Percentiles rank a stretch among this genome's conserved stretches.
Conservation (phyloP, 2,329 filamentous ascomycete species). For the Trichoderma sp. region DNA sequence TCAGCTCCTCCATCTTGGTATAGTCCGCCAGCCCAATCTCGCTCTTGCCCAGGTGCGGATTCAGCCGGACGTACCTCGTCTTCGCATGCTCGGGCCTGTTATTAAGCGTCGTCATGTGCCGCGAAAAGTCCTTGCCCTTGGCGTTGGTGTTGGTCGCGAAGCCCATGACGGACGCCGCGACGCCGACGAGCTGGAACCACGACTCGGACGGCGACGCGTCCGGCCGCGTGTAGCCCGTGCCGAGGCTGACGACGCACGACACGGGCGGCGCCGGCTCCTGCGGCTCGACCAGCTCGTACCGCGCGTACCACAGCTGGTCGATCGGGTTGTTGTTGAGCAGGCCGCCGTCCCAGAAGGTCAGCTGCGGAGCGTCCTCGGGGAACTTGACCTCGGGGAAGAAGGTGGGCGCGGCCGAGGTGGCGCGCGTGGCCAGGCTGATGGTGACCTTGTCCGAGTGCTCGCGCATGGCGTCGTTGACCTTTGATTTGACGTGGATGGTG, state of each 20-base stretch:
- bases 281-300: constrained; percentile 19
- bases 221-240: constrained; percentile 13
- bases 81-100: constrained; percentile 2
- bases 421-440: constrained; percentile 15
- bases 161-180: constrained; percentile 17
- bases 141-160: constrained; percentile 23
- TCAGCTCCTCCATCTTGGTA: constrained; percentile 22
- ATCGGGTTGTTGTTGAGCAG: constrained; percentile 23
- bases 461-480: constrained; percentile 14
- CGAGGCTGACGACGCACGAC: constrained; percentile 15
- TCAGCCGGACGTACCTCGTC: constrained; percentile 8
- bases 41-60: background rate
- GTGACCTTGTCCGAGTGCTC: constrained; percentile 9
- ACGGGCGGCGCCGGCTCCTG: constrained; percentile 1
- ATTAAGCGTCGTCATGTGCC: constrained; percentile 20
- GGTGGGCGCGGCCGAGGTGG: constrained; percentile 16
- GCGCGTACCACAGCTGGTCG: constrained; percentile 23
- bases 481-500: constrained; percentile 9
- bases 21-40: constrained; percentile 21
- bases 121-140: constrained; percentile 23
- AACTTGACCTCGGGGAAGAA: constrained; percentile 22
- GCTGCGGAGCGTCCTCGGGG: background rate
- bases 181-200: constrained; percentile 18
- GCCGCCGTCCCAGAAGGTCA: constrained; percentile 22
- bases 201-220: constrained; percentile 7